A percentile compares a stretch with the other conserved stretches of the same genome.
These are phyloP conservation scores for Pseudevernia furfuracea DNA, from an alignment of 495 filamentous ascomycete genomes.

Conservation along the genomic window DNA sequence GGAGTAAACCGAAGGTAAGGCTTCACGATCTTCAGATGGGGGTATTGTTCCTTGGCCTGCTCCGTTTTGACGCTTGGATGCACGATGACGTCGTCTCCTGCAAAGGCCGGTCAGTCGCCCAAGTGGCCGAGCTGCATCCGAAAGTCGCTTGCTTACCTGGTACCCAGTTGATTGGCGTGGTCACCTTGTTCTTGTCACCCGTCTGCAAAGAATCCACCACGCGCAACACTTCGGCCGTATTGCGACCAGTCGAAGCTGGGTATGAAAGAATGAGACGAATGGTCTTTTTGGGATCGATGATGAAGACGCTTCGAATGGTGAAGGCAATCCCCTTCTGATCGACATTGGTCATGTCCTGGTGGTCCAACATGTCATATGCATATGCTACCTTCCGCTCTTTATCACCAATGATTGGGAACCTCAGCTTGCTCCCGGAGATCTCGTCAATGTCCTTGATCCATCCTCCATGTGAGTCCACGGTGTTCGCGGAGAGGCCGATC, in stretches of 20 bases:
- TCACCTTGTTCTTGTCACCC: slow-evolving; percentile 90
- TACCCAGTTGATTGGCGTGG: slow-evolving; percentile 89
- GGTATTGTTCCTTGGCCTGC: slow-evolving; percentile 83
- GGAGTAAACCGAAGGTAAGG: slow-evolving; percentile 75
- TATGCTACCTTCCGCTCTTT: slow-evolving; percentile 89
- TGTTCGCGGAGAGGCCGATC: slow-evolving; percentile 88
- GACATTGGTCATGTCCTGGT: slow-evolving; percentile 78
- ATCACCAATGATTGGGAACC: slow-evolving; percentile 96
- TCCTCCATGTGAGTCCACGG: slow-evolving; percentile 51
- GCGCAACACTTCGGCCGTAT: slow-evolving; percentile 90
- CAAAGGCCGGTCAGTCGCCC: slow-evolving; percentile 6
- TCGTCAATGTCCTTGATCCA: slow-evolving; percentile 91
- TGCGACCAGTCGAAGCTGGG: slow-evolving; percentile 94
- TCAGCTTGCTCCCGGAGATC: slow-evolving; percentile 70
- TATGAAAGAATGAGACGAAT: slow-evolving; percentile 95
- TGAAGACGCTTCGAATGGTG: slow-evolving; percentile 97
- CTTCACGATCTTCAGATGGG: slow-evolving; percentile 86
- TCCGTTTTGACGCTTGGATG: slow-evolving; percentile 81
- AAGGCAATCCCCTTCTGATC: slow-evolving; percentile 94
- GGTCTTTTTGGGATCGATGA: slow-evolving; percentile 97
- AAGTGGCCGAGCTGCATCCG: background rate
- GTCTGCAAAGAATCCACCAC: slow-evolving; percentile 95
- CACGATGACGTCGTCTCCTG: slow-evolving; percentile 88
- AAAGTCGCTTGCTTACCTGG: slow-evolving; percentile 39
- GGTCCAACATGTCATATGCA: slow-evolving; percentile 93